phyloP scores from a whole-genome alignment of 352 stramenopile species.

The Phytopythium montanum region DNA sequence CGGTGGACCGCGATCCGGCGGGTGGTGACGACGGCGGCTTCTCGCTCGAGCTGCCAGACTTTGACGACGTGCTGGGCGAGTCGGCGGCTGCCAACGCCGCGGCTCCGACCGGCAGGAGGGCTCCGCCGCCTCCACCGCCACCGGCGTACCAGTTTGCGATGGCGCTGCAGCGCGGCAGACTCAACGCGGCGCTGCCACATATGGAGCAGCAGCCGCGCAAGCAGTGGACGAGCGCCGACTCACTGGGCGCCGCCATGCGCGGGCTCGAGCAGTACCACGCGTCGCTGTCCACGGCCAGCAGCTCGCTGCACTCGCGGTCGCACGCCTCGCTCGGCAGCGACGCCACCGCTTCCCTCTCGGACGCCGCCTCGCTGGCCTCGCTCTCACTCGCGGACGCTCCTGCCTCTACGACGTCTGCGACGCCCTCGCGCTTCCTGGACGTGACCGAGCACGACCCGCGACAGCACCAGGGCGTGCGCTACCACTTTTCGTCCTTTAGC shows the following conservation, averaged over 20 bases:
- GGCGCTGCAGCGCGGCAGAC: constrained; percentile 23
- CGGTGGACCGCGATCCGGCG: constrained; percentile 15
- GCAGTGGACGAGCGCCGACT: constrained; percentile 9
- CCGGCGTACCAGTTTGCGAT: constrained; percentile 21
- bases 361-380: not conserved
- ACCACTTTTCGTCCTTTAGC: constrained; percentile 6
- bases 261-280: constrained; percentile 29
- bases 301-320: constrained; percentile 22
- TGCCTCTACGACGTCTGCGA: not conserved
- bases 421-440: constrained; percentile 2
- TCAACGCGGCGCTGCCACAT: constrained; percentile 21
- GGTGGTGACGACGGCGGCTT: constrained; percentile 27
- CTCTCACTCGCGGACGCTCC: not conserved
- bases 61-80: constrained; percentile 24
- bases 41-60: constrained; percentile 23
- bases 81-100: not conserved
- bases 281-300: constrained; percentile 61
- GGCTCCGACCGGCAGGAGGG: not conserved
- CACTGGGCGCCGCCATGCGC: constrained; percentile 3
- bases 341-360: not conserved
- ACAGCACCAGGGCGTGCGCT: not conserved
- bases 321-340: not conserved
- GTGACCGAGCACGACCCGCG: not conserved
- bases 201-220: constrained; percentile 26
- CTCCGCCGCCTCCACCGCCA: not conserved